Evolutionary conservation across 1,284 basidiomycete genomes (phyloP).

Genomic region (Puccinia horiana): DNA sequence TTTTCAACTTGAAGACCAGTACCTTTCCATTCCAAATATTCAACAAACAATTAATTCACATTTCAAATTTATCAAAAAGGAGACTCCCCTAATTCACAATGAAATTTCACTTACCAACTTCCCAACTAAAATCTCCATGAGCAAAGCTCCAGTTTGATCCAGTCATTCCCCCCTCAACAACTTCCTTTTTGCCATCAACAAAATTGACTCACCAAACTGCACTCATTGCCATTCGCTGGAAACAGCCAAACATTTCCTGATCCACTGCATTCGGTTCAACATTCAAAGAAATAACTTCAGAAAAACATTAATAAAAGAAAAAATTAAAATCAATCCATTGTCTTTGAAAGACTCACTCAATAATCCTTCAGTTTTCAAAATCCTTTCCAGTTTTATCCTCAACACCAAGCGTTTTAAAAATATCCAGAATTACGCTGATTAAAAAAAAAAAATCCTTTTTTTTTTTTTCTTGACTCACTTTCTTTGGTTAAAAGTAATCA

Average conservation of each 20-base stretch:
- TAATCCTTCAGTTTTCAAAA: background rate
- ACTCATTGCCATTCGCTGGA: background rate
- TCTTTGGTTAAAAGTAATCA: background rate
- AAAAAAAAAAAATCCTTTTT: background rate
- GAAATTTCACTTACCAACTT: background rate
- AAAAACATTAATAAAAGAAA: background rate
- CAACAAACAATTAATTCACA: background rate
- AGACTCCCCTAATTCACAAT: background rate
- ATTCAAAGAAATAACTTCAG: background rate
- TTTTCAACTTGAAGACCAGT: background rate
- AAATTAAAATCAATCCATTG: background rate
- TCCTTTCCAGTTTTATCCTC: background rate
- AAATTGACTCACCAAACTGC: background rate
- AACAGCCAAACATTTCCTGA: background rate
- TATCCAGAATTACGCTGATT: background rate
- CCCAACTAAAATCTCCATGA: background rate
- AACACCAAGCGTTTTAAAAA: background rate
- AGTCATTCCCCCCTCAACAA: background rate
- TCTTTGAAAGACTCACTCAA: background rate
- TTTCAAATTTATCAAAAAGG: background rate
- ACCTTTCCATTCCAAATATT: background rate
- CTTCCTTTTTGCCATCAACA: background rate
- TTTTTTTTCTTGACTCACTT: background rate
- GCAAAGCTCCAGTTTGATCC: background rate
- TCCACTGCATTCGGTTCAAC: background rate